Evolutionary conservation across 2,329 filamentous ascomycete species (phyloP).

Genomic region (Tolypocladium inflatum): DNA sequence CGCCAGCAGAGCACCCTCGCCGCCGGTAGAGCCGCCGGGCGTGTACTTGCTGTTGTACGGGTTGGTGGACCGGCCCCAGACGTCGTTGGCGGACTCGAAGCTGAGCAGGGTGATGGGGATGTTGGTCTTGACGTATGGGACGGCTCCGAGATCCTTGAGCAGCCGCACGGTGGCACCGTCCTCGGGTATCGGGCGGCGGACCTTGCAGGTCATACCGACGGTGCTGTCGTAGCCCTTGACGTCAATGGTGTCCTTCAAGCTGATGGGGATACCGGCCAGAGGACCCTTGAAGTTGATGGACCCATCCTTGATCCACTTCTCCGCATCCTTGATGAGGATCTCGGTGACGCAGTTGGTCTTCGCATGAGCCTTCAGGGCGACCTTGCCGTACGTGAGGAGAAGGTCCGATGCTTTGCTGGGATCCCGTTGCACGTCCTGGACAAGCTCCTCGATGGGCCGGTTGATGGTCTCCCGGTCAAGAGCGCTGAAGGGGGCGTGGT

Average conservation of each 20-base stretch:
- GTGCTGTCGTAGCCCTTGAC: conserved; percentile 76
- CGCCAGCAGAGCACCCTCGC: conserved; percentile 74
- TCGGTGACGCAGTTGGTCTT: conserved; percentile 89
- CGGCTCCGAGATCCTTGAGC: conserved; percentile 77
- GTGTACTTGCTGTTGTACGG: conserved; percentile 79
- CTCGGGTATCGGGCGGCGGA: conserved; percentile 51
- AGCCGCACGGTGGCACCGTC: conserved; percentile 69
- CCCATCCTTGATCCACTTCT: conserved; percentile 54
- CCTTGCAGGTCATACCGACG: conserved; percentile 69
- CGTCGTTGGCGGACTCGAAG: conserved; percentile 67
- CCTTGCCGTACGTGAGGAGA: conserved; percentile 78
- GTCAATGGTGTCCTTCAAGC: conserved; percentile 70
- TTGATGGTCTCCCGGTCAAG: conserved; percentile 59
- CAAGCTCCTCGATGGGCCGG: conserved; percentile 68
- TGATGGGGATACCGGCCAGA: conserved; percentile 78
- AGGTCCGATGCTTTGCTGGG: conserved; percentile 58
- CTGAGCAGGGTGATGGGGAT: conserved; percentile 77
- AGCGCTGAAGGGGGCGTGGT: conserved; percentile 55
- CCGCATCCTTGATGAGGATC: conserved; percentile 69
- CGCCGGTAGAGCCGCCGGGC: conserved; percentile 81
- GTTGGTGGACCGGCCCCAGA: conserved; percentile 79
- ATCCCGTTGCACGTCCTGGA: conserved; percentile 66
- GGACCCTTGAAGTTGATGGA: conserved; percentile 68
- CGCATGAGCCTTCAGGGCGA: conserved; percentile 72
- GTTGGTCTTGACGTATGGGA: conserved; percentile 91